phyloP scores from a whole-genome alignment of 306 rosid genomes.

The Castanospermum australe region DNA sequence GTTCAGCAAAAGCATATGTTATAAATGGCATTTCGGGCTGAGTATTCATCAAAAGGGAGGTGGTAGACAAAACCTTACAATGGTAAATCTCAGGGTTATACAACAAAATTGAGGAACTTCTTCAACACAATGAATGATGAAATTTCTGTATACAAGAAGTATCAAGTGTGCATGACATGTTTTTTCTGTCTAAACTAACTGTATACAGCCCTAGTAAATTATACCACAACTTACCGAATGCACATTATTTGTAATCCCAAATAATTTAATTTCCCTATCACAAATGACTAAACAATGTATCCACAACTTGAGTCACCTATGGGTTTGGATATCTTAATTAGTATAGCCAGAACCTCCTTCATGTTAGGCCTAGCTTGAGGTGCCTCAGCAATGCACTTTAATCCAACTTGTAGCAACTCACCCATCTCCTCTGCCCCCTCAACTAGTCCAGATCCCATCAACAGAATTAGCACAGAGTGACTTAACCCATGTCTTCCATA shows the following conservation, averaged over 20 bases:
- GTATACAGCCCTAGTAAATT: no score
- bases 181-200: constrained; percentile 29
- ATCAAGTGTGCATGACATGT: constrained; percentile 18
- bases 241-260: not conserved
- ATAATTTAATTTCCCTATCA: not conserved
- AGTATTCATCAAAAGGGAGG: not conserved
- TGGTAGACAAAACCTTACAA: not conserved
- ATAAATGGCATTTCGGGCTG: not conserved
- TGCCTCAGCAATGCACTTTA: constrained; percentile 72
- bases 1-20: no score
- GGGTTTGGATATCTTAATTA: constrained; percentile 40
- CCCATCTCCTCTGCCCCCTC: constrained; percentile 78
- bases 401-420: constrained; percentile 69
- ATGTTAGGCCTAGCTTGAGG: constrained; percentile 87
- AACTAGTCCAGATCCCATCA: constrained; percentile 52
- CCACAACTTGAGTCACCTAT: constrained; percentile 40
- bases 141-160: constrained; percentile 43
- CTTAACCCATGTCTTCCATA: constrained; percentile 44
- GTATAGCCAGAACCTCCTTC: constrained; percentile 82
- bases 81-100: not conserved
- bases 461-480: constrained; percentile 37
- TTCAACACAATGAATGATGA: constrained; percentile 37
- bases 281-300: constrained; percentile 22
- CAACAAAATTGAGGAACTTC: constrained; percentile 33
- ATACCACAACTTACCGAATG: constrained; percentile 26